A percentile compares a stretch with the other conserved stretches of the same genome.
Conservation (phyloP, 2,329 filamentous ascomycete genomes). For the Sclerotinia sclerotiorum region DNA sequence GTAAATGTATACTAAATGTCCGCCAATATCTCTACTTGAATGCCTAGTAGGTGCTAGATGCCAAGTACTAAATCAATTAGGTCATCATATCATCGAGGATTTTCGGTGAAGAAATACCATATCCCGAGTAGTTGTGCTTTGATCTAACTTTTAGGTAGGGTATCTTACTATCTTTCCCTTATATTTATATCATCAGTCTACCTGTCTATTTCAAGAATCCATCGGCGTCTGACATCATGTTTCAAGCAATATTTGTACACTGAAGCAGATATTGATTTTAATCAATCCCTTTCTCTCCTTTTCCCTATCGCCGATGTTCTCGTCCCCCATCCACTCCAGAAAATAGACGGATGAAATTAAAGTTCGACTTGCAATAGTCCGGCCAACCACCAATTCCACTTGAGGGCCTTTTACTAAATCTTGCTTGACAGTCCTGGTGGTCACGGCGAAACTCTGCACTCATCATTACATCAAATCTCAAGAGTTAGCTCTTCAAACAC, state of each 20-base stretch:
- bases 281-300: background rate
- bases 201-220: background rate
- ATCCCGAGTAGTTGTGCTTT: no score
- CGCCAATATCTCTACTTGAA: no score
- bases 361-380: background rate
- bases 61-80: no score
- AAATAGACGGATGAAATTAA: background rate
- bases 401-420: background rate
- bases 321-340: background rate
- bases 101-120: no score
- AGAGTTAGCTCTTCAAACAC: background rate
- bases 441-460: background rate
- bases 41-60: no score
- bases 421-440: background rate
- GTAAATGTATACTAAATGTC: no score
- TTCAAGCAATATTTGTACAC: background rate
- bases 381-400: background rate
- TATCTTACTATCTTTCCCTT: no score
- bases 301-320: background rate
- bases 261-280: background rate
- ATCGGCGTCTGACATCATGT: no score
- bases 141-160: no score
- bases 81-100: no score
- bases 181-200: no score
- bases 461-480: background rate